phyloP scores from a whole-genome alignment of 768 basidiomycete genomes.

The Suillus plorans region DNA sequence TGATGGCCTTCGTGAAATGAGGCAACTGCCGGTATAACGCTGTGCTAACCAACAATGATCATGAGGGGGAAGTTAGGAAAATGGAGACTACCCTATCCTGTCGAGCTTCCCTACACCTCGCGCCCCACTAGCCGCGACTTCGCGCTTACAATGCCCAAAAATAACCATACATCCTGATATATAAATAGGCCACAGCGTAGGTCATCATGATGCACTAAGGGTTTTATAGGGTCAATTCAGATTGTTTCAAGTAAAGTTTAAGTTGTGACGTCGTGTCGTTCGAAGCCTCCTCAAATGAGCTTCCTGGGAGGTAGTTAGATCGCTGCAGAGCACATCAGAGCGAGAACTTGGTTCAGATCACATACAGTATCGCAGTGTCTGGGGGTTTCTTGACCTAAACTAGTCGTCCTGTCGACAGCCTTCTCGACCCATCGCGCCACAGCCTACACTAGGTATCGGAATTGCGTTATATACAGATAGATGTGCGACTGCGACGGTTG shows the following conservation, averaged over 20 bases:
- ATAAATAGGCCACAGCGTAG: neutral
- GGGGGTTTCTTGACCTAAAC: neutral
- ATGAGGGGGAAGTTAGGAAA: neutral
- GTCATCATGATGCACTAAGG: neutral
- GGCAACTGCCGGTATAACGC: neutral
- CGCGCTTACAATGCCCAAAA: neutral
- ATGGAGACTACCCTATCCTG: neutral
- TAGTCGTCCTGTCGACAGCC: neutral
- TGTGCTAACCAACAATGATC: neutral
- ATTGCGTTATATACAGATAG: no score
- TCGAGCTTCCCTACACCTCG: neutral
- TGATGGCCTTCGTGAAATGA: neutral
- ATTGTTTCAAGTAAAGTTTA: neutral
- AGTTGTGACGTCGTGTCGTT: neutral
- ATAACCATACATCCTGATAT: neutral
- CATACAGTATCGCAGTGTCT: neutral
- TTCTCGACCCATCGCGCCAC: no score
- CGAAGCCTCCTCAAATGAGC: neutral
- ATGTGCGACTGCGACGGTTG: neutral
- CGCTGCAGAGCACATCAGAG: neutral
- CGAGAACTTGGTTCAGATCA: neutral
- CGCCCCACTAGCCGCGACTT: neutral
- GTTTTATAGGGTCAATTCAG: neutral
- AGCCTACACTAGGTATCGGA: no score
- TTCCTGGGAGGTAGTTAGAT: neutral